Evolutionary conservation across 2,329 filamentous ascomycete genomes (phyloP).

Genomic region (Hypoxylon sp.): DNA sequence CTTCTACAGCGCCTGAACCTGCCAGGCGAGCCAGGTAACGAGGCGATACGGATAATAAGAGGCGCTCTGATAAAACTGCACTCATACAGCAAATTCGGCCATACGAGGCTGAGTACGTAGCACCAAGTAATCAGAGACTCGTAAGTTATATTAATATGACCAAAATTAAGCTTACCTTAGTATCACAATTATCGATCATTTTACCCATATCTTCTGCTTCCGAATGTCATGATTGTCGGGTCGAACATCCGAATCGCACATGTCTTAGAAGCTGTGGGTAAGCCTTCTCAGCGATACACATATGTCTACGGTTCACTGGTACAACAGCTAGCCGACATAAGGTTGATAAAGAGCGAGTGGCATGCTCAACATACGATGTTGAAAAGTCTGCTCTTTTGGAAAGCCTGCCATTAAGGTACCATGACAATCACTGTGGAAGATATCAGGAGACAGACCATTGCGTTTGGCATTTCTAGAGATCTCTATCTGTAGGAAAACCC

Average conservation of each 20-base stretch:
- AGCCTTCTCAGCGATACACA: neutral
- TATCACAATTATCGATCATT: neutral
- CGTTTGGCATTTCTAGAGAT: neutral
- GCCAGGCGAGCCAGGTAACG: too few species aligned
- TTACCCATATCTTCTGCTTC: neutral
- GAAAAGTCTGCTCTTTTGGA: too few species aligned
- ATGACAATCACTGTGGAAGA: neutral
- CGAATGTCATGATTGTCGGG: too few species aligned
- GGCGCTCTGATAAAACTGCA: too few species aligned
- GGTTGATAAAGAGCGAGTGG: too few species aligned
- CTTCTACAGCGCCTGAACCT: too few species aligned
- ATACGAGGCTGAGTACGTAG: too few species aligned
- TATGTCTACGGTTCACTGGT: neutral
- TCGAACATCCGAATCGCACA: neutral
- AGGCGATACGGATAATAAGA: too few species aligned
- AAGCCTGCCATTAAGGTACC: too few species aligned
- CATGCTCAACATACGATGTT: too few species aligned
- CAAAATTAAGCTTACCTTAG: neutral
- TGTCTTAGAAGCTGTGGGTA: neutral
- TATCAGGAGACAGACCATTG: neutral
- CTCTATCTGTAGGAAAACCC: conserved; percentile 6
- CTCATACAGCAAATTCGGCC: too few species aligned
- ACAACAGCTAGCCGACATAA: too few species aligned
- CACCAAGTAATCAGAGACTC: neutral
- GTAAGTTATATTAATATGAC: neutral